Conservation (phyloP, 345 rosid genomes). For the Ceriops decandra region DNA sequence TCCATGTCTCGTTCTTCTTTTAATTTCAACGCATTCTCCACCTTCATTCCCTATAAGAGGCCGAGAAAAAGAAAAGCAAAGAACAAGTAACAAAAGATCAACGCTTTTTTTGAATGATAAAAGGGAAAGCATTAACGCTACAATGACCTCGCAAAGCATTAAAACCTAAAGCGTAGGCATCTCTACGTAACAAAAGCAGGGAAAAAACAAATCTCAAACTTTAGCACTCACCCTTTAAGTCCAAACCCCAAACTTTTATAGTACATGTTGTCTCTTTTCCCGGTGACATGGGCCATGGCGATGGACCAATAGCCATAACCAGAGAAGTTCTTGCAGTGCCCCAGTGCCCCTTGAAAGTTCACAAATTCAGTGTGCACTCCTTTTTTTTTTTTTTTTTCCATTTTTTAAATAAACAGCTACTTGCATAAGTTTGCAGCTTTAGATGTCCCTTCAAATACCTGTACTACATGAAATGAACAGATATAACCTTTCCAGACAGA, state of each 20-base stretch:
- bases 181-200: too few relatives aligned
- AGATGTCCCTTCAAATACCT: neutral
- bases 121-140: neutral
- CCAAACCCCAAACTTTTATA: conserved; percentile 64
- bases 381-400: neutral
- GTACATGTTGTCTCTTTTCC: conserved; percentile 90
- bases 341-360: conserved; percentile 65
- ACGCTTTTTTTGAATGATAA: neutral
- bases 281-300: conserved; percentile 96
- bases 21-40: conserved; percentile 91
- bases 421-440: neutral
- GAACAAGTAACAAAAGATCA: neutral
- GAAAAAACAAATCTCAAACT: too few relatives aligned
- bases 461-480: neutral
- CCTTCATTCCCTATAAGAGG: conserved; percentile 64
- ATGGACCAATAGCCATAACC: conserved; percentile 92
- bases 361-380: conserved; percentile 24
- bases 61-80: neutral
- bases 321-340: conserved; percentile 95
- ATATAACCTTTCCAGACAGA: neutral
- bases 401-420: neutral
- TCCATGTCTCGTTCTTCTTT: conserved; percentile 63
- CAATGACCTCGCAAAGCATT: too few relatives aligned
- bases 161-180: too few relatives aligned
- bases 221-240: conserved; percentile 60